Evolutionary conservation across 1,284 basidiomycete species (phyloP).

Genomic region (Cutaneotrichosporon cutaneum): DNA sequence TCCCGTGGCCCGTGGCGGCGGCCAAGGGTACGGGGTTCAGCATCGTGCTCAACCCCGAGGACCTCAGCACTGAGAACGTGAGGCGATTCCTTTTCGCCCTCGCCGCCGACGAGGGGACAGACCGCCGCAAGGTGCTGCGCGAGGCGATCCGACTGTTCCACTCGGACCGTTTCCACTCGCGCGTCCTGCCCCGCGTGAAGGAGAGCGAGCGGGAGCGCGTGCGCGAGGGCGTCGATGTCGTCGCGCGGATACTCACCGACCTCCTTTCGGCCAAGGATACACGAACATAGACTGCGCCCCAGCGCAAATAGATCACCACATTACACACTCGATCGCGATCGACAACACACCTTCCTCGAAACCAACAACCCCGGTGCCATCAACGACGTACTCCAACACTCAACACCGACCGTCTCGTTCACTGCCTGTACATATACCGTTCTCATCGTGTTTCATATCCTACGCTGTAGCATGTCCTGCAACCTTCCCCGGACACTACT

Average conservation of each 20-base stretch:
- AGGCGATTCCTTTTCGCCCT: conserved; percentile 59
- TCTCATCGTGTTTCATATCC: not conserved
- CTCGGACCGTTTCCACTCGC: conserved; percentile 70
- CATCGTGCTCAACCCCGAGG: conserved; percentile 37
- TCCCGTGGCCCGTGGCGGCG: conserved; percentile 73
- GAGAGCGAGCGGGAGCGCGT: conserved; percentile 61
- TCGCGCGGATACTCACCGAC: conserved; percentile 34
- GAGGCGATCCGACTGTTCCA: conserved; percentile 67
- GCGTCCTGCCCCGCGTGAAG: conserved; percentile 58
- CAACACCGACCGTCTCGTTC: not conserved
- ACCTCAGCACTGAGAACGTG: conserved; percentile 60
- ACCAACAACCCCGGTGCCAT: not conserved
- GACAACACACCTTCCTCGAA: not conserved
- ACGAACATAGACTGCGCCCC: not conserved
- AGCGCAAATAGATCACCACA: not conserved
- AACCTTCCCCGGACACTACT: not conserved
- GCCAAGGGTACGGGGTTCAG: conserved; percentile 39
- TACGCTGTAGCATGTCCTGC: not conserved
- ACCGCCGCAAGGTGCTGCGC: conserved; percentile 54
- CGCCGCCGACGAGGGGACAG: conserved; percentile 54
- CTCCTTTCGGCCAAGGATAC: conserved; percentile 13
- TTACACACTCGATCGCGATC: not conserved
- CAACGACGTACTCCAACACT: not conserved
- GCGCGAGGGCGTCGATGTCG: conserved; percentile 63
- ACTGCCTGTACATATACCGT: not conserved